Evolutionary conservation across 2,329 filamentous ascomycete species (phyloP), one percentile per base, ranked within the genome.

Genomic region (Geosmithia flava): DNA sequence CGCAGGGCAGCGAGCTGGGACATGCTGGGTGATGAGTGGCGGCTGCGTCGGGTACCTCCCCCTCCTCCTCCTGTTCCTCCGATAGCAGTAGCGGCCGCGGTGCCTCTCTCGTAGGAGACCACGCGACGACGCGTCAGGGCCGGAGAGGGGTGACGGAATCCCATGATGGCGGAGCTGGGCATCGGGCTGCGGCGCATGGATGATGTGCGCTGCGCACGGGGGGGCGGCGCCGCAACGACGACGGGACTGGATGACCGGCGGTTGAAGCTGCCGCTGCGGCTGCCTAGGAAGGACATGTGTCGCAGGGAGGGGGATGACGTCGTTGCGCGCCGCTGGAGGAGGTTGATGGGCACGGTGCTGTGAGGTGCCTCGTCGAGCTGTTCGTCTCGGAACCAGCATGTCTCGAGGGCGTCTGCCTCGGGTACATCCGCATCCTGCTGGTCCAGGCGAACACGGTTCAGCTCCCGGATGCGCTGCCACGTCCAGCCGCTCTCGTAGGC

Each of bases 321-420:
- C n/a, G 50, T 47, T 1, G 61, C 60, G n/a, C 63, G 62, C 44
- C 65, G 67, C 30, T 63, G 62, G 11, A 37, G 33, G 15, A 11
- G 33, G 33, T 16, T 37, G 33, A 13, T 13, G 33, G 33, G 6
- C 33, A 13, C 51, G 68, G 62, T 10, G 69, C 58, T 27, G 51
- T 69, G 73, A 1, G 73, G 66, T 3, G 69, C 58, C 37, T 75
- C 75, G 54, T 90, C 85, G 7, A 86, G 71, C 5, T 71, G 69
- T 47, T 81, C 76, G 53, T 81, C 75, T 69, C 77, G 85, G 3
- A 72, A 64, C 85, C 85, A 89, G 58, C 77, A 85, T 17, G 76
- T 66, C 56, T 85, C 81, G 50, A 74, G 66, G 1, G 76, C 77
- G 56, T 83, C 79, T 3, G 75, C 75, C 60, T 83, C 80, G 7